phyloP scores from a whole-genome alignment of 2,329 filamentous ascomycete species.

The Fusarium verticillioides region DNA sequence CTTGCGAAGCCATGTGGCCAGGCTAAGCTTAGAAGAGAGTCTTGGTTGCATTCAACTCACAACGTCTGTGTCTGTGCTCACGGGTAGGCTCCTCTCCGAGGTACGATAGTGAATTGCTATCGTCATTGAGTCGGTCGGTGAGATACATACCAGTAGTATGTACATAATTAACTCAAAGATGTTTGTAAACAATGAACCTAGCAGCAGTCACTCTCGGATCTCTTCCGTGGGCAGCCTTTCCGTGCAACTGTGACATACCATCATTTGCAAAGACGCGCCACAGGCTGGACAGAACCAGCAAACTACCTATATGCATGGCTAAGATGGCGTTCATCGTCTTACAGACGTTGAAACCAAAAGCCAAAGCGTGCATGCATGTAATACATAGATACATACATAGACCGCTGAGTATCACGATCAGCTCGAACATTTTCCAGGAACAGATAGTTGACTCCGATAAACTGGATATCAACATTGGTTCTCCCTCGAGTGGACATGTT shows the following conservation, averaged over 20 bases:
- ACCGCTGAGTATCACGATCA: not conserved
- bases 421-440: not conserved
- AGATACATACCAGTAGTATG: not conserved
- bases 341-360: constrained; percentile 4
- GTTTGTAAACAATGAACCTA: not conserved
- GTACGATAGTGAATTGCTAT: not conserved
- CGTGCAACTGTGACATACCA: not conserved
- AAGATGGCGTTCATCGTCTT: not conserved
- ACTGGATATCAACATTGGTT: constrained; percentile 9
- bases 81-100: constrained; percentile 6
- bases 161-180: not conserved
- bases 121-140: not conserved
- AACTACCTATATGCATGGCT: not conserved
- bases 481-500: constrained; percentile 26
- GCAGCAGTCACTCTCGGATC: not conserved
- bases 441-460: not conserved
- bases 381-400: not conserved
- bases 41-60: not conserved
- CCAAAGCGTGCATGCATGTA: not conserved
- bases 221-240: not conserved
- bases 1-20: constrained; percentile 37
- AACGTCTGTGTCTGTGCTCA: constrained; percentile 3
- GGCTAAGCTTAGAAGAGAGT: constrained; percentile 1
- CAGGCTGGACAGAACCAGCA: not conserved
- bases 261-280: not conserved